phyloP scores from a whole-genome alignment of 1,284 basidiomycete species.

The Ceratobasidium theobromae region DNA sequence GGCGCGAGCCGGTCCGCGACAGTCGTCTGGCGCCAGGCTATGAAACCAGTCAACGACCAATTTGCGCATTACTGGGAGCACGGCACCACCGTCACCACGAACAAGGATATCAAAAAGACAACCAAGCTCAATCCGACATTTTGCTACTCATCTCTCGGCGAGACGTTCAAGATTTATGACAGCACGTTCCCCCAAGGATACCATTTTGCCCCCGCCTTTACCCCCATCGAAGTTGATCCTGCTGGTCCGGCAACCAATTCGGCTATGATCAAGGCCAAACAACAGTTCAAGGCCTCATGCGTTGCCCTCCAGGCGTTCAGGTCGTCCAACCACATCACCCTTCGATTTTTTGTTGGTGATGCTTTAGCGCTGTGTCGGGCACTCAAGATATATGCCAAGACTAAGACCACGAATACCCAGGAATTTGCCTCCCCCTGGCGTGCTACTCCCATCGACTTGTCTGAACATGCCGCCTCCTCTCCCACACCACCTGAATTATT shows the following conservation, averaged over 20 bases:
- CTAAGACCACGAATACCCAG: not conserved
- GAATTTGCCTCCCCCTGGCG: conserved; percentile 20
- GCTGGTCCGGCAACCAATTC: conserved; percentile 31
- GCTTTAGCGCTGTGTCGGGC: conserved; percentile 41
- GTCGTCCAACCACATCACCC: conserved; percentile 1
- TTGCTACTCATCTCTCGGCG: conserved; percentile 48
- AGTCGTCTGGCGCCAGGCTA: conserved; percentile 42
- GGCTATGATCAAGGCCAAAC: conserved; percentile 40
- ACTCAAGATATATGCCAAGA: conserved; percentile 39
- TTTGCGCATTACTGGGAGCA: conserved; percentile 49
- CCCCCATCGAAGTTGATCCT: conserved; percentile 3
- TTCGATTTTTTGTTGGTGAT: conserved; percentile 17
- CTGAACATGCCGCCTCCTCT: conserved; percentile 5
- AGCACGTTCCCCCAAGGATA: conserved; percentile 41
- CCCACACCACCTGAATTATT: conserved; percentile 41
- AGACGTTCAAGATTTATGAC: conserved; percentile 50
- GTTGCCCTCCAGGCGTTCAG: conserved; percentile 40
- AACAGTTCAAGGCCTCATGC: conserved; percentile 47
- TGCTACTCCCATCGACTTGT: conserved; percentile 8
- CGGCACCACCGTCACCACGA: conserved; percentile 46
- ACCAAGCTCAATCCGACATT: conserved; percentile 53
- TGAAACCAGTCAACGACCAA: conserved; percentile 37
- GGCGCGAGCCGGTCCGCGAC: conserved; percentile 47
- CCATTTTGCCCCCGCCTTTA: conserved; percentile 19
- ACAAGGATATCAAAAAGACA: conserved; percentile 40